Conservation (phyloP, 2,329 filamentous ascomycete species). For the Colletotrichum sp. region DNA sequence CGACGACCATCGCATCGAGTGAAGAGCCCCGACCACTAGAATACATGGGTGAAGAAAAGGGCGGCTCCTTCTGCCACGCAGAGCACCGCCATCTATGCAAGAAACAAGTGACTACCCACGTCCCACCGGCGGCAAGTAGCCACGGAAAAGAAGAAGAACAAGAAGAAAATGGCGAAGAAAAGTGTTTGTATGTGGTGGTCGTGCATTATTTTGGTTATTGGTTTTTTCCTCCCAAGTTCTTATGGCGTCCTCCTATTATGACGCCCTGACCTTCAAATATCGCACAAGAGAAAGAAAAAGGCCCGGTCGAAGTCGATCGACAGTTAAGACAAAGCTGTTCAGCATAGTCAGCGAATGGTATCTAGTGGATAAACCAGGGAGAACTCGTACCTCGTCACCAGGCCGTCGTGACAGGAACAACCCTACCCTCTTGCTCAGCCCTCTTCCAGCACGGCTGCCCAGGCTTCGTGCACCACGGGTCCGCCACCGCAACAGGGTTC, state of each 20-base stretch:
- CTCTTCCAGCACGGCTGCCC: conserved; percentile 32
- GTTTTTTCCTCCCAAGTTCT: background rate
- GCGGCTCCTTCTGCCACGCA: background rate
- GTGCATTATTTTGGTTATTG: background rate
- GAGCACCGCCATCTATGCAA: background rate
- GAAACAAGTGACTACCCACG: background rate
- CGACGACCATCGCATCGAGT: background rate
- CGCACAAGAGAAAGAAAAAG: background rate
- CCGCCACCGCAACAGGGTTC: conserved; percentile 12
- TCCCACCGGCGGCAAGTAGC: background rate
- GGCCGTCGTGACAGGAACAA: background rate
- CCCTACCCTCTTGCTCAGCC: background rate
- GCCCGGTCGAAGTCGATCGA: background rate
- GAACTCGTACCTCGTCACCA: background rate
- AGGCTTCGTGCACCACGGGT: conserved; percentile 24
- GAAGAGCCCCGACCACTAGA: background rate
- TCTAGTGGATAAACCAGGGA: background rate
- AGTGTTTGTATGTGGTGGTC: background rate
- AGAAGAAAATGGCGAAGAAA: background rate
- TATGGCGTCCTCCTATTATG: background rate
- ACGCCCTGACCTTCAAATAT: background rate
- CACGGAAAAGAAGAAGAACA: background rate
- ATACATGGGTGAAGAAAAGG: background rate
- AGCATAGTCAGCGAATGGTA: background rate
- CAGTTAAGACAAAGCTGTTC: background rate